Evolutionary conservation across 1,284 basidiomycete genomes (phyloP).

Genomic region (Takashimella tepidaria): DNA sequence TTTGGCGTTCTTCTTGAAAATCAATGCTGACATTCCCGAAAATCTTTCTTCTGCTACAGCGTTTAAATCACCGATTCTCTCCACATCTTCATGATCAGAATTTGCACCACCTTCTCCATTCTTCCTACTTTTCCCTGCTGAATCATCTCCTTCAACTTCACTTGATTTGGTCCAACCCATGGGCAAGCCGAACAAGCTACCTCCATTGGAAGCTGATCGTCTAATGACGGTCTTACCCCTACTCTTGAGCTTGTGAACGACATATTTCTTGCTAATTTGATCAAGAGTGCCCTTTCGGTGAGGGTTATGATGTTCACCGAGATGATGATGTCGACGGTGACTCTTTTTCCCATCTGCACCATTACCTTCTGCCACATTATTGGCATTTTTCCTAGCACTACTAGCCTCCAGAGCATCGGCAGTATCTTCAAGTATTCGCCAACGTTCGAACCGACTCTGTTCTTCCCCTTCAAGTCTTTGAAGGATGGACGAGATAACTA

Average conservation of each 20-base stretch:
- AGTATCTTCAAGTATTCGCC: constrained; percentile 7
- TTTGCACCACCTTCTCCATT: neutral
- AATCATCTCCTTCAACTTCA: neutral
- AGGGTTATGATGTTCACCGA: neutral
- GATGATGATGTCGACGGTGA: neutral
- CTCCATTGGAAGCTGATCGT: neutral
- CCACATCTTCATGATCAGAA: neutral
- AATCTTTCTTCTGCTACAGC: neutral
- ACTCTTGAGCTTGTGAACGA: no score
- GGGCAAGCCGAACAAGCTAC: neutral
- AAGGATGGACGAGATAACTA: constrained; percentile 42
- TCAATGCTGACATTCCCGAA: neutral
- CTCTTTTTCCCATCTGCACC: neutral
- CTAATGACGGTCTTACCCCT: neutral
- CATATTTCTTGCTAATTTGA: no score
- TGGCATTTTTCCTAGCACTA: neutral
- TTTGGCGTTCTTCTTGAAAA: neutral
- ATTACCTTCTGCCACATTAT: neutral
- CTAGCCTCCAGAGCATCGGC: neutral
- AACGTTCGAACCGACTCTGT: constrained; percentile 40
- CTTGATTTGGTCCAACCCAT: neutral
- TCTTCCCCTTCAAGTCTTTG: constrained; percentile 45
- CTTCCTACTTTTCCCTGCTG: neutral
- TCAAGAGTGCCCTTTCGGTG: neutral
- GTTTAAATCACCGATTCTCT: neutral